Conservation (phyloP, 2,329 filamentous ascomycete species). For the Cladophialophora psammophila region DNA sequence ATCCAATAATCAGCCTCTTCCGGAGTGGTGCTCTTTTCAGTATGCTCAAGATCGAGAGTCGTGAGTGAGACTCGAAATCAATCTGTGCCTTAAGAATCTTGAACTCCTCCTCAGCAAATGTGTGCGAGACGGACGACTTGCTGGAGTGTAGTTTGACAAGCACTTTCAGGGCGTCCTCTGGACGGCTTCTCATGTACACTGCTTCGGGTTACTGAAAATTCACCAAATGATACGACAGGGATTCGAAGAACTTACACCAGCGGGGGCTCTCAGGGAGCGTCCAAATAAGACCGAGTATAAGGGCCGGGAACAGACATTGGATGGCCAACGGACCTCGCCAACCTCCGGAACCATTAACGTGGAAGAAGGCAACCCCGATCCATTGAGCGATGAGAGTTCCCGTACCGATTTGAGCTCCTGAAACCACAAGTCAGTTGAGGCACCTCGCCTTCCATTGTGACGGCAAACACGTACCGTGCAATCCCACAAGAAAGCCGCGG, state of each 20-base stretch:
- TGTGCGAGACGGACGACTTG: background rate
- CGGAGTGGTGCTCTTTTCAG: background rate
- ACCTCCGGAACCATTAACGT: background rate
- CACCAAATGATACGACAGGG: too few relatives aligned
- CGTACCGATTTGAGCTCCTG: background rate
- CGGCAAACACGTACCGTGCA: background rate
- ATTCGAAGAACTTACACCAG: background rate
- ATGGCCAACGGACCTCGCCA: background rate
- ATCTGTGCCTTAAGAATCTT: background rate
- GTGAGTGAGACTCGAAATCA: background rate
- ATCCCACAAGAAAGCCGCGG: background rate
- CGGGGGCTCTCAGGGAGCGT: background rate
- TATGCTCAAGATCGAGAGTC: background rate
- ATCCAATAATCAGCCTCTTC: background rate
- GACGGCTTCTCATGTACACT: background rate
- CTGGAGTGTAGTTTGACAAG: background rate
- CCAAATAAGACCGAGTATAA: background rate
- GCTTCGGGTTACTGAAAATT: too few relatives aligned
- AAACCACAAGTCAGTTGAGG: too few relatives aligned
- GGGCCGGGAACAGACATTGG: background rate
- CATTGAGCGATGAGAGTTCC: background rate
- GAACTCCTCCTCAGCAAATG: background rate
- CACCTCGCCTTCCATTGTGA: too few relatives aligned
- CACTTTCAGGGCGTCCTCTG: background rate
- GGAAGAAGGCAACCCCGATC: background rate